Percentiles rank a stretch among this genome's conserved stretches.
phyloP scores from a whole-genome alignment of 257 asterid species.

The Anisodus acutangulus region DNA sequence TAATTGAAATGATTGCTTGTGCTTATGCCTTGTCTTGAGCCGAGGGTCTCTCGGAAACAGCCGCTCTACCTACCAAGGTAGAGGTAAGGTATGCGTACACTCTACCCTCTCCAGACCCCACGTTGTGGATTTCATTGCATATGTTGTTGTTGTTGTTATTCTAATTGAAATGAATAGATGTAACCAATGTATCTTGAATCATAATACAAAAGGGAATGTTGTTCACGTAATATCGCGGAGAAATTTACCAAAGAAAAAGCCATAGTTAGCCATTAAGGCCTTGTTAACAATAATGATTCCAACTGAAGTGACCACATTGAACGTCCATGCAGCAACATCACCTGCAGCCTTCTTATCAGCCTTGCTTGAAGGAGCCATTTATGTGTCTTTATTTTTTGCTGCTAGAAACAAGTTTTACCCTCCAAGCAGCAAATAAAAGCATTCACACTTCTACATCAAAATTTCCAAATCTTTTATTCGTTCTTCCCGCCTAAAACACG shows the following conservation, averaged over 20 bases:
- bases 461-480: slow-evolving; percentile 30
- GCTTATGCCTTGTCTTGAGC: no score
- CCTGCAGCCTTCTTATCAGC: slow-evolving; percentile 87
- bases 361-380: slow-evolving; percentile 86
- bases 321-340: slow-evolving; percentile 92
- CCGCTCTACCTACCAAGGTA: no score
- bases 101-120: no score
- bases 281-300: slow-evolving; percentile 44
- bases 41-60: no score
- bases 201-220: background rate
- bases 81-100: no score
- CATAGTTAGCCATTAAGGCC: slow-evolving; percentile 95
- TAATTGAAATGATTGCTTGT: background rate
- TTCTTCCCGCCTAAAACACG: slow-evolving; percentile 27
- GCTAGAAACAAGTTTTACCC: slow-evolving; percentile 47
- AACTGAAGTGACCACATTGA: slow-evolving; percentile 95
- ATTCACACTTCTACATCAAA: slow-evolving; percentile 49
- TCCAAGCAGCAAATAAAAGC: slow-evolving; percentile 49
- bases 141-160: background rate
- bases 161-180: background rate
- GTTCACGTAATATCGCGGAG: slow-evolving; percentile 14
- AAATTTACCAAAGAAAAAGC: slow-evolving; percentile 91
- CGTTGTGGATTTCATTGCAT: no score
- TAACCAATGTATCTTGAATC: background rate
- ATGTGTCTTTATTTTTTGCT: slow-evolving; percentile 33